phyloP scores from a whole-genome alignment of 208 protist genomes.

The Wallacemonas sp. region DNA sequence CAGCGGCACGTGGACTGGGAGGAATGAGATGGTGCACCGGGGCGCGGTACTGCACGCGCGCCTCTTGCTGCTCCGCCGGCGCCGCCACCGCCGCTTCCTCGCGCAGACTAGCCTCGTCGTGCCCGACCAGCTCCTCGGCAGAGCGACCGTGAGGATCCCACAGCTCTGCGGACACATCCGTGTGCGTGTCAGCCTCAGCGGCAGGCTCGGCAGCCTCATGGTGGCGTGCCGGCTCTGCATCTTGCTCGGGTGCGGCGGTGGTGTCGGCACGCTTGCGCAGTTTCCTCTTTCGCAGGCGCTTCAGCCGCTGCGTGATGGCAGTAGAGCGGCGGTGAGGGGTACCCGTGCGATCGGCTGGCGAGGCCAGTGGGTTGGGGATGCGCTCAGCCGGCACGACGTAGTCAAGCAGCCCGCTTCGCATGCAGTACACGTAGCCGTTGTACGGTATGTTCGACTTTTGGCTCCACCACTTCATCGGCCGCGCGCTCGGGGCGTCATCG shows the following conservation, averaged over 20 bases:
- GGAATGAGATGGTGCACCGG: slow-evolving; percentile 35
- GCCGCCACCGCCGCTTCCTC: slow-evolving; percentile 7
- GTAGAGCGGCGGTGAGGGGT: slow-evolving; percentile 11
- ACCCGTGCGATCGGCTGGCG: slow-evolving; percentile 16
- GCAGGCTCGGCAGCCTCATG: slow-evolving; percentile 1
- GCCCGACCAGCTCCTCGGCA: slow-evolving; percentile 1
- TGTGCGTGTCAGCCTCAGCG: not conserved
- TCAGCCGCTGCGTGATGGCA: slow-evolving; percentile 10
- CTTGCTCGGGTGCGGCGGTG: not conserved
- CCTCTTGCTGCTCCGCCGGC: slow-evolving; percentile 1
- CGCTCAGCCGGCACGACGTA: slow-evolving; percentile 50
- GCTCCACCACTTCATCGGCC: slow-evolving; percentile 88
- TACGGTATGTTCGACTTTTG: slow-evolving; percentile 91
- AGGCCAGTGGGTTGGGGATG: slow-evolving; percentile 62
- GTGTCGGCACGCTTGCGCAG: not conserved
- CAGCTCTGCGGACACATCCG: slow-evolving; percentile 1
- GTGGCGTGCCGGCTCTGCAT: not conserved
- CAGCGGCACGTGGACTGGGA: slow-evolving; percentile 23
- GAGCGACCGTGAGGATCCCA: slow-evolving; percentile 2
- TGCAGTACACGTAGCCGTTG: slow-evolving; percentile 80
- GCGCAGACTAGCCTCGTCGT: not conserved
- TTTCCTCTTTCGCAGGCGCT: slow-evolving; percentile 10
- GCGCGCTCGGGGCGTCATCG: slow-evolving; percentile 76
- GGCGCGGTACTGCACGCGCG: slow-evolving; percentile 17
- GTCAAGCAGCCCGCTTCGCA: slow-evolving; percentile 72